Percentiles rank a stretch among this genome's conserved stretches.
These are phyloP conservation scores for Fusarium sp. DNA, from an alignment of 2,329 filamentous ascomycete genomes.

Conservation along the genomic window DNA sequence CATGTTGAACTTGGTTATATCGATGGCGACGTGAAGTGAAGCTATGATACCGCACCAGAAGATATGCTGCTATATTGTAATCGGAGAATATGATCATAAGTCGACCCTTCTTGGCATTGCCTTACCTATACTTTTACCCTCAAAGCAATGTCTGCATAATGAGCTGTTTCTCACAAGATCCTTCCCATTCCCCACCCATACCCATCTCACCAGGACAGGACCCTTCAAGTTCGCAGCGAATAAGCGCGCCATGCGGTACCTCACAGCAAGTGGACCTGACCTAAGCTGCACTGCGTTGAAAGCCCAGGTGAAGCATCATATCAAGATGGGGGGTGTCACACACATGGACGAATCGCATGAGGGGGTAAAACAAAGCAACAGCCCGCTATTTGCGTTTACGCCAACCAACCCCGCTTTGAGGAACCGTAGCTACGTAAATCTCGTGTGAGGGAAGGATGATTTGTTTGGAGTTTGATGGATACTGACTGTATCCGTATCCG, in stretches of 20 bases:
- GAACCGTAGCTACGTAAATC: conserved; percentile 27
- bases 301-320: neutral
- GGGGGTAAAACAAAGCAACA: conserved; percentile 38
- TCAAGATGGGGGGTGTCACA: conserved; percentile 15
- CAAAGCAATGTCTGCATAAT: neutral
- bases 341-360: conserved; percentile 36
- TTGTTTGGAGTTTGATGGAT: conserved; percentile 14
- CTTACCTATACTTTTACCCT: neutral
- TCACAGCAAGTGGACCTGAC: conserved; percentile 11
- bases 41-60: neutral
- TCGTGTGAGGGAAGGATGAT: conserved; percentile 17
- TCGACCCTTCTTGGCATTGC: neutral
- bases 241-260: neutral
- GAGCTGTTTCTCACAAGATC: conserved; percentile 39
- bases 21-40: neutral
- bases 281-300: neutral
- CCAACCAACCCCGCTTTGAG: conserved; percentile 32
- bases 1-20: neutral
- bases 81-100: neutral
- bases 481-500: neutral
- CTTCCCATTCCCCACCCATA: conserved; percentile 13
- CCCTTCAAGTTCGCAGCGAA: neutral
- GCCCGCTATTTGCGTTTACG: conserved; percentile 36
- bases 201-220: conserved; percentile 10
- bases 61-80: neutral